Evolutionary conservation across 2,329 filamentous ascomycete species (phyloP).

Genomic region (Clarireedia hainanense): DNA sequence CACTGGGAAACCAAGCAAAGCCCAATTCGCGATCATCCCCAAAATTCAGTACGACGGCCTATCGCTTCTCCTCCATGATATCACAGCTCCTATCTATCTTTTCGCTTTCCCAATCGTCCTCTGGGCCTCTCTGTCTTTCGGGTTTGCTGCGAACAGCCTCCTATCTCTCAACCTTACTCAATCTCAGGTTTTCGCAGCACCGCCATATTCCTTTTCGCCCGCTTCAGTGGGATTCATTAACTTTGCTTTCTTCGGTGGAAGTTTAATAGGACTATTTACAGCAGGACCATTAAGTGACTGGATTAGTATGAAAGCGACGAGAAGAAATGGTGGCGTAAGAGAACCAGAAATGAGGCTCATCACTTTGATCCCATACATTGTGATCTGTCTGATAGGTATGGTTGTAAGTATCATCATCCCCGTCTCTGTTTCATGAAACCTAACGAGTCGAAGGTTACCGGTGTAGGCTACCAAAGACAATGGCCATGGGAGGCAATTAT

Average conservation of each 20-base stretch:
- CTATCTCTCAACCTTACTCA: conserved; percentile 48
- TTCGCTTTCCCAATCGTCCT: conserved; percentile 54
- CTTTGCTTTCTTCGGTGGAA: conserved; percentile 47
- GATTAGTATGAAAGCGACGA: conserved; percentile 46
- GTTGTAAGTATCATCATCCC: conserved; percentile 27
- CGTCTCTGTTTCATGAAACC: not conserved
- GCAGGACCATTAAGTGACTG: conserved; percentile 49
- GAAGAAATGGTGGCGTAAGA: conserved; percentile 44
- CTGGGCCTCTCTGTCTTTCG: conserved; percentile 51
- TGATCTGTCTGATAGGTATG: conserved; percentile 50
- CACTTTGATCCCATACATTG: conserved; percentile 48
- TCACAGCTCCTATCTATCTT: conserved; percentile 15
- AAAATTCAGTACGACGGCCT: not conserved
- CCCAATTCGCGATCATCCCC: not conserved
- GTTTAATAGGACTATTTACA: conserved; percentile 45
- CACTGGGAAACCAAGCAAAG: not conserved
- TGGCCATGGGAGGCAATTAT: conserved; percentile 47
- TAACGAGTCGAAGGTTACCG: conserved; percentile 26
- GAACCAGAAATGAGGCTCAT: conserved; percentile 52
- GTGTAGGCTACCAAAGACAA: conserved; percentile 42
- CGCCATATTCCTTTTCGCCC: conserved; percentile 46
- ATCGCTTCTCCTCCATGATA: not conserved
- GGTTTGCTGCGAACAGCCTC: conserved; percentile 48
- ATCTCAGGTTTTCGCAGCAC: conserved; percentile 44
- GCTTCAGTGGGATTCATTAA: conserved; percentile 48